phyloP scores from a whole-genome alignment of 148 eudicot genomes.

The Rhododendron henanense region DNA sequence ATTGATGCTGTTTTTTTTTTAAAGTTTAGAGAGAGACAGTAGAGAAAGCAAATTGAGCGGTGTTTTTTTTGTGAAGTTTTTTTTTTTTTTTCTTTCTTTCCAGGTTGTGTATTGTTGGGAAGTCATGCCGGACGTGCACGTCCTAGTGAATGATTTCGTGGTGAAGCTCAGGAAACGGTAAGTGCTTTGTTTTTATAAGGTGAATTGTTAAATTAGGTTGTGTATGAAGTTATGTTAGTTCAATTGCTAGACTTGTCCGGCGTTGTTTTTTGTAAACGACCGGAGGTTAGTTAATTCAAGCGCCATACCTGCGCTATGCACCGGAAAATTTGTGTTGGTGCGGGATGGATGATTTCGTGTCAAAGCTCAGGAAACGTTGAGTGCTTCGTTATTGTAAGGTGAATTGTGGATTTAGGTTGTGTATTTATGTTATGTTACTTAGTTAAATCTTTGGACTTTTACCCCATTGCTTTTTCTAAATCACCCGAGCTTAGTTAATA shows the following conservation, averaged over 20 bases:
- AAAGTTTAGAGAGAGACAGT: not conserved
- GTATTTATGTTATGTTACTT: not conserved
- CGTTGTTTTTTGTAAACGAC: not conserved
- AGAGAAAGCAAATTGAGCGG: not conserved
- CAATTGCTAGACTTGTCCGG: not conserved
- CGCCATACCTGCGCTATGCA: not conserved
- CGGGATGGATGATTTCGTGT: slow-evolving; percentile 37
- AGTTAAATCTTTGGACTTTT: not conserved
- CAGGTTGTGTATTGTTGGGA: slow-evolving; percentile 8
- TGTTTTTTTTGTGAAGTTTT: not conserved
- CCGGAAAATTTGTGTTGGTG: not conserved
- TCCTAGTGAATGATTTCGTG: slow-evolving; percentile 75
- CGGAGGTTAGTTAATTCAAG: not conserved
- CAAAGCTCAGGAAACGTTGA: slow-evolving; percentile 43
- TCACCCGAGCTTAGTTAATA: not conserved
- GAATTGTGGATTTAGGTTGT: not conserved
- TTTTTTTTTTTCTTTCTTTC: not conserved
- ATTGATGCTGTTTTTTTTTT: not conserved
- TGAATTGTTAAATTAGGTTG: not conserved
- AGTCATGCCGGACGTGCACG: slow-evolving; percentile 75
- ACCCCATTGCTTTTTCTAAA: not conserved
- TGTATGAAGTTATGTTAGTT: not conserved
- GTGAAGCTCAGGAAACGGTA: slow-evolving; percentile 79
- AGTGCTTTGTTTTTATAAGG: slow-evolving; percentile 1
- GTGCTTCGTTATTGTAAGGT: slow-evolving; percentile 7